phyloP scores from a whole-genome alignment of 2,329 filamentous ascomycete species.

The Sordariomycetes sp. region DNA sequence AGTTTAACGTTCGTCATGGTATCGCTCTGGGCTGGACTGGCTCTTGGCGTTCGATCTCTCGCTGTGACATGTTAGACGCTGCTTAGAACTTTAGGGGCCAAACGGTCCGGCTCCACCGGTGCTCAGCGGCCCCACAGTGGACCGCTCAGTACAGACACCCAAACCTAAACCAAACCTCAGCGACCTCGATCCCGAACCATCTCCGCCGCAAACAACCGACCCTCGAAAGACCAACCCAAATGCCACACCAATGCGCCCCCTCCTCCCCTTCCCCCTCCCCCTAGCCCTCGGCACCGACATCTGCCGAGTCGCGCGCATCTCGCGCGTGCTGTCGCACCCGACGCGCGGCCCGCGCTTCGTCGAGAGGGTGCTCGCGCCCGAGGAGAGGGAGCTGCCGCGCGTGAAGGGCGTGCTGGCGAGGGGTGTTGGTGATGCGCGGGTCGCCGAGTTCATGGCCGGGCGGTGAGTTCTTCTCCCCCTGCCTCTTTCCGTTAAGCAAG shows the following conservation, averaged over 20 bases:
- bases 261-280: conserved; percentile 46
- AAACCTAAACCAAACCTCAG: too few species aligned
- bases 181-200: too few species aligned
- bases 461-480: conserved; percentile 13
- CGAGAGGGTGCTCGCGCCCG: conserved; percentile 31
- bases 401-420: conserved; percentile 1
- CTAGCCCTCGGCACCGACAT: conserved; percentile 71
- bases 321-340: conserved; percentile 38
- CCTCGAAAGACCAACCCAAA: background rate
- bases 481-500: background rate
- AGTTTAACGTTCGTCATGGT: too few species aligned
- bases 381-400: conserved; percentile 20
- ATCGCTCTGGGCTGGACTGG: too few species aligned
- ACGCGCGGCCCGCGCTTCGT: conserved; percentile 31
- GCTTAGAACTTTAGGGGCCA: too few species aligned
- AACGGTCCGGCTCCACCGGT: too few species aligned
- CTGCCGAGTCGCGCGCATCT: conserved; percentile 57
- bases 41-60: too few species aligned
- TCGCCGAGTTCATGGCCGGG: conserved; percentile 23
- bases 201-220: too few species aligned
- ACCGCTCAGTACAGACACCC: too few species aligned
- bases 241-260: background rate
- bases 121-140: too few species aligned
- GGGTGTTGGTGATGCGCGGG: conserved; percentile 2
- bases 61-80: too few species aligned